Conservation (phyloP, 805 yeast genomes). For the Saturnispora serradocipensis region DNA sequence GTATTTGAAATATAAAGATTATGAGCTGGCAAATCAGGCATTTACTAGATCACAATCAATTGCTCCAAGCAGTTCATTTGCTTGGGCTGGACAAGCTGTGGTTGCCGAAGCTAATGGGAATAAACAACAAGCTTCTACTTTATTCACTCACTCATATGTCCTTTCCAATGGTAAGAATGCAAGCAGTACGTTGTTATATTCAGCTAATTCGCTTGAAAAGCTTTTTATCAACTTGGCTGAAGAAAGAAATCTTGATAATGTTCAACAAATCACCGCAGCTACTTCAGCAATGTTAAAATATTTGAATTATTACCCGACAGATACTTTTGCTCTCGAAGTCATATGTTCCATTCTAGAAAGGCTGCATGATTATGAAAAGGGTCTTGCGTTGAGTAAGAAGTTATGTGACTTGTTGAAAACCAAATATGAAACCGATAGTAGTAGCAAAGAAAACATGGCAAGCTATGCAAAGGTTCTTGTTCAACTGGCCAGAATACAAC, state of each 20-base stretch:
- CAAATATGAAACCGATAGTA: constrained; percentile 13
- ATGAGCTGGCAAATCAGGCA: constrained; percentile 63
- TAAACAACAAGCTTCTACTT: constrained; percentile 37
- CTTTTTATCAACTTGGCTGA: constrained; percentile 32
- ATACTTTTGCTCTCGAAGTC: constrained; percentile 46
- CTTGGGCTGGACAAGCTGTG: constrained; percentile 87
- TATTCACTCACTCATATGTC: constrained; percentile 71
- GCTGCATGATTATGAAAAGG: constrained; percentile 50
- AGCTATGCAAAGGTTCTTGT: constrained; percentile 53
- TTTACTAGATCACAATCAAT: constrained; percentile 67
- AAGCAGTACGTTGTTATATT: constrained; percentile 64
- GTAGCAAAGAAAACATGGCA: constrained; percentile 27
- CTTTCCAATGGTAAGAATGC: constrained; percentile 68
- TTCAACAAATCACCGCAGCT: constrained; percentile 62
- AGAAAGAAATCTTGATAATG: constrained; percentile 46
- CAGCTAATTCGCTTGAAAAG: constrained; percentile 43
- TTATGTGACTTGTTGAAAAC: constrained; percentile 35
- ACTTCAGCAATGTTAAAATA: constrained; percentile 56
- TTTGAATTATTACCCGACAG: constrained; percentile 52
- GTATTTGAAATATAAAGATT: constrained; percentile 60
- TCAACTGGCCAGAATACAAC: constrained; percentile 60
- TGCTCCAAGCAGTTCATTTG: constrained; percentile 61
- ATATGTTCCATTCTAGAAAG: constrained; percentile 58
- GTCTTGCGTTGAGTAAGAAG: constrained; percentile 37
- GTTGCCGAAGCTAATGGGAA: constrained; percentile 45